phyloP scores from a whole-genome alignment of 2,329 filamentous ascomycete species.

The Didymella pomorum region DNA sequence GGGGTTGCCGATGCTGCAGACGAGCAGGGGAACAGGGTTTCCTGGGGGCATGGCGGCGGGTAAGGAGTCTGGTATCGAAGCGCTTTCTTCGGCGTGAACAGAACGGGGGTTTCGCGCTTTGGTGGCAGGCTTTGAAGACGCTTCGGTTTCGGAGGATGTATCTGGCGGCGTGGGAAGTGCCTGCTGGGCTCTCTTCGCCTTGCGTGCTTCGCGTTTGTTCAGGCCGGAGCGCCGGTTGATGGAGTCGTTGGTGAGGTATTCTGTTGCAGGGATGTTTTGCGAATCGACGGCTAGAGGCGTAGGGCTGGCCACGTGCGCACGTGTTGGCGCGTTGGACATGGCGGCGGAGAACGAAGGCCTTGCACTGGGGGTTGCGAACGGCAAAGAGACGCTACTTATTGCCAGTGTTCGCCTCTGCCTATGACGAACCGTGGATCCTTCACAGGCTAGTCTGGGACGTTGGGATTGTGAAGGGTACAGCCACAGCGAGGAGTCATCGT shows the following conservation, averaged over 20 bases:
- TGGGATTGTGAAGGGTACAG: conserved; percentile 34
- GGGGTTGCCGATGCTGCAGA: conserved; percentile 90
- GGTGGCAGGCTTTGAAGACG: conserved; percentile 19
- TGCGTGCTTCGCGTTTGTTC: conserved; percentile 25
- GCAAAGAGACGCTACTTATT: conserved; percentile 9
- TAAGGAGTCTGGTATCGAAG: conserved; percentile 8
- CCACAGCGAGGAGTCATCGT: conserved; percentile 48
- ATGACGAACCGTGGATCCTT: conserved; percentile 7
- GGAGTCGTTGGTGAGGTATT: conserved; percentile 23
- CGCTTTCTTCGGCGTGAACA: not conserved
- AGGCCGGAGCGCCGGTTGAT: conserved; percentile 21
- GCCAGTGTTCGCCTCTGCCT: conserved; percentile 4
- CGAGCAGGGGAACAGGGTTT: conserved; percentile 65
- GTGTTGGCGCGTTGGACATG: conserved; percentile 43
- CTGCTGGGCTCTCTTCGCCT: conserved; percentile 34
- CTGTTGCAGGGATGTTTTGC: conserved; percentile 25
- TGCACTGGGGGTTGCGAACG: not conserved
- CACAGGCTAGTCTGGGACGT: conserved; percentile 6
- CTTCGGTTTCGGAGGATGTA: conserved; percentile 30
- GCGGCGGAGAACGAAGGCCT: not conserved
- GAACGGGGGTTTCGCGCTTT: conserved; percentile 12
- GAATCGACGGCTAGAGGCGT: conserved; percentile 19
- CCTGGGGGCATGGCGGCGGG: conserved; percentile 36
- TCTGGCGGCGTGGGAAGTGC: conserved; percentile 29
- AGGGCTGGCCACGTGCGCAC: conserved; percentile 46